Conservation (phyloP, 2,329 filamentous ascomycete species). For the Tolypocladium cylindrosporum region DNA sequence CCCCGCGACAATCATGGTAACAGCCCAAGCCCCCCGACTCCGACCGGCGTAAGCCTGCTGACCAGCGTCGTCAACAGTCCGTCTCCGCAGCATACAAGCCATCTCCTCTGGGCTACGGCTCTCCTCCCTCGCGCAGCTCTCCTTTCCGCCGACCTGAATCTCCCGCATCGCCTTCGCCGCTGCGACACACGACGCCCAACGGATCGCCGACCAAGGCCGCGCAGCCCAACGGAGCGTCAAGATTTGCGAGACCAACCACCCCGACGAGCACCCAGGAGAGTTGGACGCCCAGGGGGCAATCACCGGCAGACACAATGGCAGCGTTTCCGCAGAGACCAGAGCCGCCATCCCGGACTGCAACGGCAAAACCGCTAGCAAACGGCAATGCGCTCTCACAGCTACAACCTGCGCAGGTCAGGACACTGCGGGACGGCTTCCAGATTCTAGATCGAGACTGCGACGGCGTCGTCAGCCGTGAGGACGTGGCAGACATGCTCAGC, state of each 20-base stretch:
- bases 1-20: slow-evolving; percentile 19
- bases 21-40: slow-evolving; percentile 8
- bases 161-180: slow-evolving; percentile 53
- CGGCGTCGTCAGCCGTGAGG: slow-evolving; percentile 69
- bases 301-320: slow-evolving; percentile 19
- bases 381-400: slow-evolving; percentile 59
- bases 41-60: slow-evolving; percentile 15
- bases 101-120: slow-evolving; percentile 61
- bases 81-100: slow-evolving; percentile 55
- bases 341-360: slow-evolving; percentile 16
- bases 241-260: slow-evolving; percentile 31
- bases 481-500: slow-evolving; percentile 77
- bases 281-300: slow-evolving; percentile 25
- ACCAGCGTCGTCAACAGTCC: slow-evolving; percentile 31
- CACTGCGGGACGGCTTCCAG: slow-evolving; percentile 86
- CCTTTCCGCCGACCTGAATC: slow-evolving; percentile 54
- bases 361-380: slow-evolving; percentile 26
- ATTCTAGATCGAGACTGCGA: slow-evolving; percentile 86
- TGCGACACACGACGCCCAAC: slow-evolving; percentile 56
- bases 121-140: slow-evolving; percentile 48
- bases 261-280: slow-evolving; percentile 25
- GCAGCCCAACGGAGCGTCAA: slow-evolving; percentile 13
- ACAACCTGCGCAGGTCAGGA: slow-evolving; percentile 72
- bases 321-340: slow-evolving; percentile 25
- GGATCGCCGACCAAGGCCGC: slow-evolving; percentile 46